phyloP scores from a whole-genome alignment of 768 basidiomycete genomes.

The Lactarius indigo region DNA sequence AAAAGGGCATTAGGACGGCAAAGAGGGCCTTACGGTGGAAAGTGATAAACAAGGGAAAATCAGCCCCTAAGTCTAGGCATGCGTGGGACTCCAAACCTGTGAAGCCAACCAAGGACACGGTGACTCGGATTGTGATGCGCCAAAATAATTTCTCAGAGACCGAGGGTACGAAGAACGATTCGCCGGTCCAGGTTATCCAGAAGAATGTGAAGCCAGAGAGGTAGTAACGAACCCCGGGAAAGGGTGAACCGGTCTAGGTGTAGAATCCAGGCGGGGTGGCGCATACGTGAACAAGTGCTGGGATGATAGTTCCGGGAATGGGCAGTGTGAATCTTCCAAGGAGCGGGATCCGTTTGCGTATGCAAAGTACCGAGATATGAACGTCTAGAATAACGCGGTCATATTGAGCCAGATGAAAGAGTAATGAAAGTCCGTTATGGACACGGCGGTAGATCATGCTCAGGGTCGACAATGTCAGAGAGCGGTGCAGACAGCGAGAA shows the following conservation, averaged over 20 bases:
- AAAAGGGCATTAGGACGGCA: slow-evolving; percentile 17
- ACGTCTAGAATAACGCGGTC: slow-evolving; percentile 11
- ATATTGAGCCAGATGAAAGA: slow-evolving; percentile 4
- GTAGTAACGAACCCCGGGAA: slow-evolving; percentile 19
- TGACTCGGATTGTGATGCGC: slow-evolving; percentile 15
- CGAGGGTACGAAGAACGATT: slow-evolving; percentile 21
- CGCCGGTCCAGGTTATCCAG: slow-evolving; percentile 21
- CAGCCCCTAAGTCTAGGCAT: background rate
- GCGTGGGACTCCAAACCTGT: background rate
- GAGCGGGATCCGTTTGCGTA: slow-evolving; percentile 11
- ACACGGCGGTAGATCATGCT: slow-evolving; percentile 14
- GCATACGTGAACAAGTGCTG: slow-evolving; percentile 5
- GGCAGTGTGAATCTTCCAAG: slow-evolving; percentile 21
- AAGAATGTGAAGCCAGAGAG: slow-evolving; percentile 22
- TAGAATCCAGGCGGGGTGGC: slow-evolving; percentile 12
- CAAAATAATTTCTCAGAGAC: slow-evolving; percentile 5
- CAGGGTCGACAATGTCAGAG: slow-evolving; percentile 9
- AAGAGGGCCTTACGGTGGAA: slow-evolving; percentile 3
- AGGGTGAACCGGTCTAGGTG: slow-evolving; percentile 11
- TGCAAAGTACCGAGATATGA: slow-evolving; percentile 23
- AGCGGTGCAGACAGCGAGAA: slow-evolving; percentile 10
- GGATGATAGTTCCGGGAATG: slow-evolving; percentile 17
- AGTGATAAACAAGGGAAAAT: slow-evolving; percentile 9
- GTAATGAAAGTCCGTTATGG: slow-evolving; percentile 12
- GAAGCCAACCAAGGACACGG: slow-evolving; percentile 10